Evolutionary conservation across 73 alveolate genomes (phyloP).

Genomic region (Stentor roeselii): DNA sequence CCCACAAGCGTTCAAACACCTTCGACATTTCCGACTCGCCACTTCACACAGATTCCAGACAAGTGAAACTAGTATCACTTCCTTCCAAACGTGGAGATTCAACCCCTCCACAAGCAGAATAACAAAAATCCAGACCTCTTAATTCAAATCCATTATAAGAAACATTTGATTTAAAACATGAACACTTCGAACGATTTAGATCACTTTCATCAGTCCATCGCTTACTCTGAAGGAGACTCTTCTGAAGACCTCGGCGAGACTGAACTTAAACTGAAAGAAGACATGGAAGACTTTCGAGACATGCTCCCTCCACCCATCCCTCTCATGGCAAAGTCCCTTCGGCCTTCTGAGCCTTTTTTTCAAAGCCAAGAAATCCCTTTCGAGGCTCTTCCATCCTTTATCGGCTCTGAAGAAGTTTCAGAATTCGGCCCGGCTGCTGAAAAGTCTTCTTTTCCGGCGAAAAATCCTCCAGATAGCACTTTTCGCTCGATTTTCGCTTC

Average conservation of each 20-base stretch:
- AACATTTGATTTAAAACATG: too few relatives aligned
- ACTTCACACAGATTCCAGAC: not conserved
- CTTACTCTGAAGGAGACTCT: not conserved
- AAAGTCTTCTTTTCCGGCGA: conserved; percentile 7
- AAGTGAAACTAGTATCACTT: not conserved
- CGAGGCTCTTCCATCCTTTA: not conserved
- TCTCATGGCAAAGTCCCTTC: not conserved
- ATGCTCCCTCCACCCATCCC: conserved; percentile 29
- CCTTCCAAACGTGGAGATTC: conserved; percentile 16
- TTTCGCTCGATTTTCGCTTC: not conserved
- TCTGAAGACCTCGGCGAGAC: conserved; percentile 6
- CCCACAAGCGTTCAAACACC: not conserved
- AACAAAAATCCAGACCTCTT: not conserved
- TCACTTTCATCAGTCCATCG: not conserved
- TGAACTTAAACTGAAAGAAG: not conserved
- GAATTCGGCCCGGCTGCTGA: not conserved
- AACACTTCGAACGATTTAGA: not conserved
- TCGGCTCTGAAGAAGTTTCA: not conserved
- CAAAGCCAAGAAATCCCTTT: conserved; percentile 14
- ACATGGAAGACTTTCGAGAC: not conserved
- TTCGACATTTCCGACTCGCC: not conserved
- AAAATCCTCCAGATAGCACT: not conserved
- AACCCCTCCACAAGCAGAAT: not conserved
- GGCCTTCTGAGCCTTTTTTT: conserved; percentile 23
- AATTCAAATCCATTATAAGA: not conserved